Evolutionary conservation across 176 grass and related monocot genomes (phyloP), one percentile per base, ranked within the genome.

Genomic region (Triticum turgidum): DNA sequence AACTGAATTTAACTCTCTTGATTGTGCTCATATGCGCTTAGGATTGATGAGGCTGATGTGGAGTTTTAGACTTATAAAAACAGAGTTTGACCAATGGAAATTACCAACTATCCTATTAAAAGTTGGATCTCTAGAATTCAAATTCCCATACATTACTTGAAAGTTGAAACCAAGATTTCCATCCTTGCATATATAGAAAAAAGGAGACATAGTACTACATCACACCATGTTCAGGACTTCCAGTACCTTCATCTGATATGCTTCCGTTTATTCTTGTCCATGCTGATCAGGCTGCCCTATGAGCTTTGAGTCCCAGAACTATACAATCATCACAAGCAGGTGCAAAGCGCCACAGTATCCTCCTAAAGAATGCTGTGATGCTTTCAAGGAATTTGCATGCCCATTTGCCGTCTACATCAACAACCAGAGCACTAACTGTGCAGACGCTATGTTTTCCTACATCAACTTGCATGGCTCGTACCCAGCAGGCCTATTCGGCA

Each of bases 301-400:
- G 7, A 21, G 20, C 56, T 59, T 59, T 2, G 56, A 59, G 56
- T 21, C 6, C 56, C 56, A 59, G 56, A 2, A 59, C 56, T 59
- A 59, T 7, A 59, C 56, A 20, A 59, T 21, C 18, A 20, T 59
- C 56, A 59, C 56, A 59, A 59, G 18, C 6, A 59, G 18, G 56
- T 59, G 56, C 20, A 59, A 59, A 9, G 18, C 7, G 7, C 56
- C 56, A 59, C 6, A 3, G 7, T 59, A 59, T 20, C 56, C 56
- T 59, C 18, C 56, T 59, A 7, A 2, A 3, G 12, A 81, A 56
- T 95, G 93, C 7, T 95, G 90, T 39, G 24, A 65, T 4, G 80
- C 90, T 58, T 75, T 95, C 47, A 76, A 81, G 87, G 86, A 92
- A 82, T 95, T 92, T 1, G 90, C 90, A 24, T 95, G 93, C 86